Percentiles rank a stretch among this genome's conserved stretches.
These are phyloP conservation scores for Exophiala aquamarina DNA, from an alignment of 2,329 filamentous ascomycete genomes.

Conservation along the genomic window DNA sequence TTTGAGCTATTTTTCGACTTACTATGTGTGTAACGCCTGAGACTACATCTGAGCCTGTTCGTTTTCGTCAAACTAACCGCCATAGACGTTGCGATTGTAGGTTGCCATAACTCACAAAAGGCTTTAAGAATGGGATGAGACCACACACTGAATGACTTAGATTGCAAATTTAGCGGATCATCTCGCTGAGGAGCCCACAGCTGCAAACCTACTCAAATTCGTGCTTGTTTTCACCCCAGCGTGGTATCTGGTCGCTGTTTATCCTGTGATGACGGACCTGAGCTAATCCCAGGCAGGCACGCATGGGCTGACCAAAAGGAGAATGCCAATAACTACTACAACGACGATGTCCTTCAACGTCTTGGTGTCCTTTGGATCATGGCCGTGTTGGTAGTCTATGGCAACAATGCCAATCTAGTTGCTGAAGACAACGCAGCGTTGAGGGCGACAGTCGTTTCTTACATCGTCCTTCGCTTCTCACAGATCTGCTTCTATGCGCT, in stretches of 20 bases:
- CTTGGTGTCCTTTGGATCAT: slow-evolving; percentile 53
- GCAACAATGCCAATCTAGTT: slow-evolving; percentile 48
- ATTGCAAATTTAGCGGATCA: slow-evolving; percentile 53
- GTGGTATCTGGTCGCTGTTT: not conserved
- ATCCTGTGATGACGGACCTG: not conserved
- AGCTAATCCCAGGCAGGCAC: slow-evolving; percentile 29
- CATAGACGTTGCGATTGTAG: slow-evolving; percentile 8
- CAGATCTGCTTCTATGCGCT: slow-evolving; percentile 40
- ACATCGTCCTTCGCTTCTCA: slow-evolving; percentile 47
- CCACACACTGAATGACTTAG: not conserved
- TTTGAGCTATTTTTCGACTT: slow-evolving; percentile 54
- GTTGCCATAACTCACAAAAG: slow-evolving; percentile 1
- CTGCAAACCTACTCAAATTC: slow-evolving; percentile 48
- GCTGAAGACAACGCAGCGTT: slow-evolving; percentile 47
- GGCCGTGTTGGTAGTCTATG: slow-evolving; percentile 50
- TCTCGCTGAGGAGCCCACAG: slow-evolving; percentile 47
- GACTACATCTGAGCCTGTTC: not conserved
- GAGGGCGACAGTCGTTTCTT: slow-evolving; percentile 48
- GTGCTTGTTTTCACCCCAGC: slow-evolving; percentile 33
- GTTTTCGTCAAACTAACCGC: no score
- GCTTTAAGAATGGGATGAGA: not conserved
- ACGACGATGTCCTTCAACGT: slow-evolving; percentile 50
- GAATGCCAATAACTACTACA: slow-evolving; percentile 55
- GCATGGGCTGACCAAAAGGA: slow-evolving; percentile 53
- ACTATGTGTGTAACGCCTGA: slow-evolving; percentile 44